phyloP scores from a whole-genome alignment of 2,329 filamentous ascomycete species.

The Trichophyton mentagrophytes region DNA sequence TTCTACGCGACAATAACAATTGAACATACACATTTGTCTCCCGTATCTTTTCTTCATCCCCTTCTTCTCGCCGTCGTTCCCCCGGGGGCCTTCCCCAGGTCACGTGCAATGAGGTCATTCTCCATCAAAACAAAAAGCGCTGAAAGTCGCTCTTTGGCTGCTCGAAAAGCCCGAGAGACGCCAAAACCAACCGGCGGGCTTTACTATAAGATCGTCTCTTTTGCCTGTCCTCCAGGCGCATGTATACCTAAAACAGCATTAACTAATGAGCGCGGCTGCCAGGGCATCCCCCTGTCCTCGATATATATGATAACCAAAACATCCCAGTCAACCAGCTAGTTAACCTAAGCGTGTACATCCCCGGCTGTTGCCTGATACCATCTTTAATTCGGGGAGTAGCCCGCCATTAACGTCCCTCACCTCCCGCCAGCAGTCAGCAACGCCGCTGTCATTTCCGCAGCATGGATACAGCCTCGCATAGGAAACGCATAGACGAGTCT shows the following conservation, averaged over 20 bases:
- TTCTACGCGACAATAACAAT: neutral
- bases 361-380: neutral
- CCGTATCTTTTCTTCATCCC: too few relatives aligned
- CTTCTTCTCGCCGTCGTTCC: too few relatives aligned
- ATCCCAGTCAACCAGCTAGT: neutral
- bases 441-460: neutral
- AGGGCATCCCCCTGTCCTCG: neutral
- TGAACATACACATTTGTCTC: neutral
- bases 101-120: constrained; percentile 4
- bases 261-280: neutral
- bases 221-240: neutral
- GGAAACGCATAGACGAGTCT: neutral
- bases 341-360: neutral
- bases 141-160: neutral
- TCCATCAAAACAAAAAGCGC: neutral
- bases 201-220: neutral
- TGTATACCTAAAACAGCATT: neutral
- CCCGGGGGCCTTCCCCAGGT: neutral
- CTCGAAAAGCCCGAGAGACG: neutral
- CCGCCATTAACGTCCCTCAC: neutral
- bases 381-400: neutral
- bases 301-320: too few relatives aligned
- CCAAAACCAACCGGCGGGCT: too few relatives aligned
- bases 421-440: neutral
- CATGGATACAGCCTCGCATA: neutral